These are phyloP conservation scores for Mucor sp. DNA, from an alignment of 371 early-diverging fungal genomes.

Conservation along the genomic window DNA sequence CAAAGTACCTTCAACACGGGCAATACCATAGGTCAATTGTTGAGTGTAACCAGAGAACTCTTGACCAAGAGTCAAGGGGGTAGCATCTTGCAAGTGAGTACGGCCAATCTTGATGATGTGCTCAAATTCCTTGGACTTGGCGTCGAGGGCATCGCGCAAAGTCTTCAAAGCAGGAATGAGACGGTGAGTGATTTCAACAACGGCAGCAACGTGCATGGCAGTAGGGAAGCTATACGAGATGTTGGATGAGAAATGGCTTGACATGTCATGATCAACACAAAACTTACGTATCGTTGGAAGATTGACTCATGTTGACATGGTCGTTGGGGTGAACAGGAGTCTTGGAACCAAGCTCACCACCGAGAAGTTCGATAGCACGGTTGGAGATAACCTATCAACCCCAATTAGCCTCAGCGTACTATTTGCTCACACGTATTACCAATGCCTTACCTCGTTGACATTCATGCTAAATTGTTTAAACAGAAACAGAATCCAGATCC, in stretches of 20 bases:
- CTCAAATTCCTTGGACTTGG: conserved; percentile 66
- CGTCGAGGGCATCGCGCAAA: conserved; percentile 67
- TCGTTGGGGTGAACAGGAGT: conserved; percentile 90
- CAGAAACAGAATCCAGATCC: background rate
- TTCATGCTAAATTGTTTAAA: conserved; percentile 64
- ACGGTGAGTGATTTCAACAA: conserved; percentile 66
- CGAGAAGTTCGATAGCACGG: conserved; percentile 87
- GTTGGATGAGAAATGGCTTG: background rate
- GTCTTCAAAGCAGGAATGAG: conserved; percentile 73
- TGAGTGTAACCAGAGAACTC: conserved; percentile 89
- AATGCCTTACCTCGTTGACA: conserved; percentile 60
- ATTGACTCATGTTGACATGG: conserved; percentile 90
- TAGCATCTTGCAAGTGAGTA: conserved; percentile 89
- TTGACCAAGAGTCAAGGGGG: conserved; percentile 86
- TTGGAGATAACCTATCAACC: conserved; percentile 75
- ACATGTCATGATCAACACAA: background rate
- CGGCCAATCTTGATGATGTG: conserved; percentile 90
- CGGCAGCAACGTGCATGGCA: conserved; percentile 90
- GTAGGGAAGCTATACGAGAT: conserved; percentile 77
- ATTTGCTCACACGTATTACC: background rate
- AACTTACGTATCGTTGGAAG: conserved; percentile 81
- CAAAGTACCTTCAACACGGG: conserved; percentile 71
- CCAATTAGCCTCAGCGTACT: background rate
- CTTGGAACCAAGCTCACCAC: conserved; percentile 83
- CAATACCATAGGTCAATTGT: conserved; percentile 76